These are phyloP conservation scores for Pythium scleroteichum DNA, from an alignment of 352 stramenopile genomes.

Conservation along the genomic window DNA sequence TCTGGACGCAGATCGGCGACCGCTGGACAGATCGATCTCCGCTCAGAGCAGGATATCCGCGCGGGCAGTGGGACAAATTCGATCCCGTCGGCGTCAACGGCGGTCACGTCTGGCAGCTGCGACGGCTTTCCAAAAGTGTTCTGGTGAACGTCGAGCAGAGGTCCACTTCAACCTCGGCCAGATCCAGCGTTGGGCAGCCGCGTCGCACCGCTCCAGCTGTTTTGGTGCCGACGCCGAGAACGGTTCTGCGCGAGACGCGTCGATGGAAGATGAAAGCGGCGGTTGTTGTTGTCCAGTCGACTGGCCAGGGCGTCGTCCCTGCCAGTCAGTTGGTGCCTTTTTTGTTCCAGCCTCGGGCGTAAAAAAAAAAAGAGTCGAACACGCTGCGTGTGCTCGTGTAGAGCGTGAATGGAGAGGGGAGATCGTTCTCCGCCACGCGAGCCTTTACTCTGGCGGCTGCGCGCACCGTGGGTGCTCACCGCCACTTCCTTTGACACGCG, in stretches of 20 bases:
- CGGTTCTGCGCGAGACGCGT: neutral
- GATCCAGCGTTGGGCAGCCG: slow-evolving; percentile 16
- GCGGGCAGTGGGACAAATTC: too few species aligned
- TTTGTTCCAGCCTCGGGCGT: neutral
- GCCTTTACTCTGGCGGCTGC: neutral
- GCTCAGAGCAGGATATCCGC: neutral
- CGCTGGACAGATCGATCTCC: neutral
- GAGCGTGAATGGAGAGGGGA: neutral
- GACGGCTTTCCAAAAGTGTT: slow-evolving; percentile 24
- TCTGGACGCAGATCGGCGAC: slow-evolving; percentile 1
- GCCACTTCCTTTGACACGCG: neutral
- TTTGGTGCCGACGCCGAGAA: neutral
- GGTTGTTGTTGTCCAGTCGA: neutral
- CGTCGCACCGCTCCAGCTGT: slow-evolving; percentile 10
- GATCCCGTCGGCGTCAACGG: neutral
- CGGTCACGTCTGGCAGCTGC: slow-evolving; percentile 12
- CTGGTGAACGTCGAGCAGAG: neutral
- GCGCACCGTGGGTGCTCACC: neutral
- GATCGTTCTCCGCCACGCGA: neutral
- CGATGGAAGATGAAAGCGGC: slow-evolving; percentile 10
- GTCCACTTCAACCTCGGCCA: slow-evolving; percentile 23
- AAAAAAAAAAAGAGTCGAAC: neutral
- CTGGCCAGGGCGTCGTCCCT: neutral
- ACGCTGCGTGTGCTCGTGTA: neutral
- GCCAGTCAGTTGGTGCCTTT: neutral